Evolutionary conservation across 2,329 filamentous ascomycete species (phyloP).

Genomic region (Fusarium aywerte): DNA sequence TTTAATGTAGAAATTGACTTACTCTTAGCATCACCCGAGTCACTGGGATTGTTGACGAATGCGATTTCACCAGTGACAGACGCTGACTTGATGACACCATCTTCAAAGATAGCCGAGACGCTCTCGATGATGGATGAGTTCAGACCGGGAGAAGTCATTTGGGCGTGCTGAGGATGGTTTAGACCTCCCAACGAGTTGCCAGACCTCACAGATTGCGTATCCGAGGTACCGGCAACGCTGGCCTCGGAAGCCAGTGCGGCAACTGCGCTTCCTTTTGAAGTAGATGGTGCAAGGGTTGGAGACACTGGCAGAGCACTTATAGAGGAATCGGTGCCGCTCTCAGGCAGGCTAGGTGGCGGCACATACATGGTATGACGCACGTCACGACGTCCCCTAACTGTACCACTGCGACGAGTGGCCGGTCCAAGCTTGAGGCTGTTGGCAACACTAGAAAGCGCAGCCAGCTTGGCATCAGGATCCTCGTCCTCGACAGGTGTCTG

Average conservation of each 20-base stretch:
- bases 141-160: conserved; percentile 81
- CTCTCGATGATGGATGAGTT: conserved; percentile 93
- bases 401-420: conserved; percentile 76
- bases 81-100: conserved; percentile 74
- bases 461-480: conserved; percentile 77
- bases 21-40: conserved; percentile 60
- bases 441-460: conserved; percentile 79
- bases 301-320: conserved; percentile 35
- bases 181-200: conserved; percentile 80
- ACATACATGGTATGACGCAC: conserved; percentile 91
- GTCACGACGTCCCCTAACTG: conserved; percentile 87
- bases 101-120: conserved; percentile 85
- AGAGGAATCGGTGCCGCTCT: conserved; percentile 47
- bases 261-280: conserved; percentile 55
- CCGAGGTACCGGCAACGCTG: conserved; percentile 70
- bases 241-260: conserved; percentile 71
- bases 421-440: conserved; percentile 75
- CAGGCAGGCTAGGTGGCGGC: conserved; percentile 58
- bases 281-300: conserved; percentile 38
- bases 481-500: conserved; percentile 82
- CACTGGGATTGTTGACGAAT: conserved; percentile 76
- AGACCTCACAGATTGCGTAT: conserved; percentile 92
- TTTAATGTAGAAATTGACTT: conserved; percentile 45
- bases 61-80: conserved; percentile 90
- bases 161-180: conserved; percentile 80